Conservation (phyloP, 306 rosid genomes). For the Oxytropis ochrocephala region DNA sequence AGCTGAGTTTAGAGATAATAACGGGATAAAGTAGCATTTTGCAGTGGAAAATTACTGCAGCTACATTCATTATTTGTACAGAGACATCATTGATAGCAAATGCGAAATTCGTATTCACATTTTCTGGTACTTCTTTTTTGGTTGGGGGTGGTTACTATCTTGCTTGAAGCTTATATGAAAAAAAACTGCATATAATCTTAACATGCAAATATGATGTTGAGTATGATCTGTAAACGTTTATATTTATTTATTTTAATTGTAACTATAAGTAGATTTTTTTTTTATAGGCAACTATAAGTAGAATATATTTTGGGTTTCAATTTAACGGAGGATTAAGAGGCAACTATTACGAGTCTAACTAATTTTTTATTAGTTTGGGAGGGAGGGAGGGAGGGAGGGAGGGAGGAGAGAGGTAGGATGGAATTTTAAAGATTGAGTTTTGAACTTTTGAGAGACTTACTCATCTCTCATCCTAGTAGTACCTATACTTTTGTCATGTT, state of each 20-base stretch:
- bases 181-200: background rate
- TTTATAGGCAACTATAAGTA: too few relatives aligned
- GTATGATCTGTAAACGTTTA: background rate
- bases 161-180: background rate
- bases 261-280: too few relatives aligned
- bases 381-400: background rate
- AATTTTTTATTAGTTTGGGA: background rate
- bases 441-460: too few relatives aligned
- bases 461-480: too few relatives aligned
- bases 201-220: background rate
- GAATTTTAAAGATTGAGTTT: too few relatives aligned
- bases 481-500: too few relatives aligned
- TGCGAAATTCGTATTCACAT: conserved; percentile 16
- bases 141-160: conserved; percentile 1
- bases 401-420: background rate
- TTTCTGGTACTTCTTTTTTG: background rate
- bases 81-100: conserved; percentile 37
- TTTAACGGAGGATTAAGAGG: background rate
- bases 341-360: background rate
- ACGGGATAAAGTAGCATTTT: conserved; percentile 38
- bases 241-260: background rate
- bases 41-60: conserved; percentile 44
- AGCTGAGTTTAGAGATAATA: conserved; percentile 28
- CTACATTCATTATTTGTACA: conserved; percentile 66
- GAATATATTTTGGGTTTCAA: background rate